A percentile compares a stretch with the other conserved stretches of the same genome.
Evolutionary conservation across 495 filamentous ascomycete genomes (phyloP).

Genomic region (Aspergillus cavernicola): DNA sequence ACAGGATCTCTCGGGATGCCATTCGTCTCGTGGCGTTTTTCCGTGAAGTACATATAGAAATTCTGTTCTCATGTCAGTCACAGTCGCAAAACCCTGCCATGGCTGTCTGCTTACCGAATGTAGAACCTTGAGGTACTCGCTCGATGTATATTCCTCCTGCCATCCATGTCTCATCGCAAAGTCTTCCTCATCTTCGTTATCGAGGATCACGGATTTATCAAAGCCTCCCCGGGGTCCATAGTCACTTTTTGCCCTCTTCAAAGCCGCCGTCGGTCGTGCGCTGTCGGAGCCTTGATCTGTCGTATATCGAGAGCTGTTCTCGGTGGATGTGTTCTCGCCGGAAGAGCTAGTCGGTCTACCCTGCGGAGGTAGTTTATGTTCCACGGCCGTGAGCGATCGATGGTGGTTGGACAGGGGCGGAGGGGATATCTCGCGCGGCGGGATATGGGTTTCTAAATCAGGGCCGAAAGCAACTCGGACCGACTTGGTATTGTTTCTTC

Average conservation of each 20-base stretch:
- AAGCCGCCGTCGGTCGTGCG: constrained; percentile 48
- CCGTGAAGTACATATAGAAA: constrained; percentile 99
- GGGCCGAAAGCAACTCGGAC: constrained; percentile 46
- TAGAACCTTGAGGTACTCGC: constrained; percentile 53
- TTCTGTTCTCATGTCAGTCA: constrained; percentile 26
- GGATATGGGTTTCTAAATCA: constrained; percentile 40
- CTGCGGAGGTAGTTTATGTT: constrained; percentile 25
- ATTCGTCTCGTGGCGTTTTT: constrained; percentile 95
- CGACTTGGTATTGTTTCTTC: constrained; percentile 34
- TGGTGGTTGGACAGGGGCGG: constrained; percentile 35
- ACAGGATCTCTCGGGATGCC: constrained; percentile 74
- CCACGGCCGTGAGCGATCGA: constrained; percentile 37
- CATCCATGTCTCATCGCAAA: constrained; percentile 61
- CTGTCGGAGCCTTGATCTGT: constrained; percentile 31
- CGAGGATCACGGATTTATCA: constrained; percentile 26
- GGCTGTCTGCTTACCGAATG: constrained; percentile 47
- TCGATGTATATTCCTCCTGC: constrained; percentile 58
- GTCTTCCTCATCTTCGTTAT: constrained; percentile 40
- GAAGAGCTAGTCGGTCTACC: constrained; percentile 35
- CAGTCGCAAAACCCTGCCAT: neutral
- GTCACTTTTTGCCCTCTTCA: constrained; percentile 71
- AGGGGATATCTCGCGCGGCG: constrained; percentile 41
- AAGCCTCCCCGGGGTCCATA: constrained; percentile 49
- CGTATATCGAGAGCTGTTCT: constrained; percentile 24
- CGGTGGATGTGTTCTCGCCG: constrained; percentile 27